phyloP scores from a whole-genome alignment of 768 basidiomycete genomes.

The Serpula lacrymans region DNA sequence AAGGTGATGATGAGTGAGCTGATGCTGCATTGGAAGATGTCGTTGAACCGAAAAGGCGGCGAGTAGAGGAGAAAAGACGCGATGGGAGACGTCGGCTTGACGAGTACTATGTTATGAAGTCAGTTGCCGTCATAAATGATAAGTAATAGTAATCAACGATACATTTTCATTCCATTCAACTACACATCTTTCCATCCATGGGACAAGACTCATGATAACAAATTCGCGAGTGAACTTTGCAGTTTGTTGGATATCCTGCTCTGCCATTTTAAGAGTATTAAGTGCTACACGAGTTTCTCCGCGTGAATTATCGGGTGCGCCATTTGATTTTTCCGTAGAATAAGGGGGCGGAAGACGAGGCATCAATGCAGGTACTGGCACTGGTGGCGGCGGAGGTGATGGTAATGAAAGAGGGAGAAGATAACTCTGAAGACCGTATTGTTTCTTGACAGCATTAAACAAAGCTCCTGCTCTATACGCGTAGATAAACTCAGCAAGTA shows the following conservation, averaged over 20 bases:
- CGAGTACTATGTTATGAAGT: constrained; percentile 47
- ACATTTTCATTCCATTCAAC: constrained; percentile 92
- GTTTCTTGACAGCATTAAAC: constrained; percentile 85
- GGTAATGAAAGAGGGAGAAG: constrained; percentile 64
- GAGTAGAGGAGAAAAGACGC: constrained; percentile 82
- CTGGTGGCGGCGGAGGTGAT: constrained; percentile 58
- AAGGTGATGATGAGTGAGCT: constrained; percentile 36
- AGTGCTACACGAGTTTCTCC: constrained; percentile 7
- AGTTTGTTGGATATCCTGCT: constrained; percentile 71
- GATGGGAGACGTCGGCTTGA: constrained; percentile 78
- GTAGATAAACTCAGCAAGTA: no score
- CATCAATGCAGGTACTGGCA: constrained; percentile 62
- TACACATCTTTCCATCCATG: constrained; percentile 96
- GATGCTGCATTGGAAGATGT: constrained; percentile 44
- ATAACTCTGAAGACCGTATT: constrained; percentile 75
- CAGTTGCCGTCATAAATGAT: constrained; percentile 1
- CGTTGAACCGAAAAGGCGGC: constrained; percentile 74
- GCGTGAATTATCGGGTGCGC: constrained; percentile 1
- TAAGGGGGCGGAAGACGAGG: constrained; percentile 63
- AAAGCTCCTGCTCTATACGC: constrained; percentile 64
- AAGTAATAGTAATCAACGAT: constrained; percentile 2
- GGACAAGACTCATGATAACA: constrained; percentile 82
- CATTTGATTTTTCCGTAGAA: constrained; percentile 1
- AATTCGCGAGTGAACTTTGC: constrained; percentile 85
- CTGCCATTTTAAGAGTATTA: constrained; percentile 49